Evolutionary conservation across 176 grass and related monocot genomes (phyloP).

Genomic region (Oryza officinalis): DNA sequence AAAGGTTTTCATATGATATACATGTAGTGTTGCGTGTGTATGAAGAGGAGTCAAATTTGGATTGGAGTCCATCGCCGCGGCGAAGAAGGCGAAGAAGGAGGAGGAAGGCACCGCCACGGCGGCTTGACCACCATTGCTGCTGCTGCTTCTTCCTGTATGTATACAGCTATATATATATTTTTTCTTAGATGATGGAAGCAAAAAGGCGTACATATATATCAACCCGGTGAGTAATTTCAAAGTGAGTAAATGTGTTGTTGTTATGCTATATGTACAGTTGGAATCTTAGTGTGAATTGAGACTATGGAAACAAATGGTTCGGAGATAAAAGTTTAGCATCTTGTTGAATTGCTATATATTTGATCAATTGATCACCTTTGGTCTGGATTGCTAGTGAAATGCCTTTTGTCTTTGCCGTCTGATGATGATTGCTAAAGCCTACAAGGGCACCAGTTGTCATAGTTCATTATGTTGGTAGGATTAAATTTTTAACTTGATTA

Average conservation of each 20-base stretch:
- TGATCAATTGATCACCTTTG: not conserved
- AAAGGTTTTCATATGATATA: no score
- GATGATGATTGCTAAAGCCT: not conserved
- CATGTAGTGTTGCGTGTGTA: no score
- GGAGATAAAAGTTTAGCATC: not conserved
- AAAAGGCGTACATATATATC: not conserved
- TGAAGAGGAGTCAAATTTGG: no score
- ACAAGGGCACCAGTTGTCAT: not conserved
- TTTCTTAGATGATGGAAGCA: not conserved
- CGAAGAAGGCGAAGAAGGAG: not conserved
- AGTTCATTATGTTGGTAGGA: not conserved
- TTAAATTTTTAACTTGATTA: not conserved
- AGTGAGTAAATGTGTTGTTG: not conserved
- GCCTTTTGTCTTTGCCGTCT: not conserved
- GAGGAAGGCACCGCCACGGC: not conserved
- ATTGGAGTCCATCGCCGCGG: no score
- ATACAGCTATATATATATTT: slow-evolving; percentile 1
- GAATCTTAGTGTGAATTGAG: not conserved
- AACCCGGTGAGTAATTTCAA: not conserved
- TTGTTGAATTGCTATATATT: not conserved
- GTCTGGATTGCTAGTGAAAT: not conserved
- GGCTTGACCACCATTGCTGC: not conserved
- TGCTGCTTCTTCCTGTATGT: slow-evolving; percentile 16
- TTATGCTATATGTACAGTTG: slow-evolving; percentile 17
- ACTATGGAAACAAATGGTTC: not conserved